phyloP scores from a whole-genome alignment of 2,329 filamentous ascomycete species.

The Ascocoryne sarcoides region DNA sequence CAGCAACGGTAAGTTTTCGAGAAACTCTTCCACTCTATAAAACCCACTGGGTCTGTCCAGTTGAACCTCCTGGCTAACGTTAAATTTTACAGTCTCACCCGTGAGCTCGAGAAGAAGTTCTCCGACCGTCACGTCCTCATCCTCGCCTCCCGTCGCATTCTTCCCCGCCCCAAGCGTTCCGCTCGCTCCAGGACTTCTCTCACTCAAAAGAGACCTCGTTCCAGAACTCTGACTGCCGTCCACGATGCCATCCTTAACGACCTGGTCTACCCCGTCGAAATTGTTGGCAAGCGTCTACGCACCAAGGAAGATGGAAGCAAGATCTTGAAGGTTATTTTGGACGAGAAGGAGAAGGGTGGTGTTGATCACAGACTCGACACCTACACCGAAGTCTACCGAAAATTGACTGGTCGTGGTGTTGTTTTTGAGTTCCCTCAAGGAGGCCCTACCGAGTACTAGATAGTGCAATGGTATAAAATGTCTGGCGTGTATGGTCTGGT shows the following conservation, averaged over 20 bases:
- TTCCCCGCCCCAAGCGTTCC: conserved; percentile 97
- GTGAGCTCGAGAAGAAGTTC: conserved; percentile 99
- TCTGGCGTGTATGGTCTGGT: conserved; percentile 5
- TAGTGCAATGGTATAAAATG: conserved; percentile 10
- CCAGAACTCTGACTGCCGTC: conserved; percentile 94
- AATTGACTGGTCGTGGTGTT: conserved; percentile 91
- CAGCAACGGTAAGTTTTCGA: conserved; percentile 93
- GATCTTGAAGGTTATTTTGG: conserved; percentile 96
- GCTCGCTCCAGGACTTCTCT: conserved; percentile 91
- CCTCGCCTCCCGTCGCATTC: conserved; percentile 96
- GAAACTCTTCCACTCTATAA: neutral
- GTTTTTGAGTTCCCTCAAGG: conserved; percentile 97
- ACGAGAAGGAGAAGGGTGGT: conserved; percentile 99
- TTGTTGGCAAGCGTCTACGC: conserved; percentile 96
- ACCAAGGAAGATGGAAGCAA: conserved; percentile 99
- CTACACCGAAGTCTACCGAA: conserved; percentile 99
- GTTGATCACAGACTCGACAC: conserved; percentile 99
- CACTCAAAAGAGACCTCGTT: conserved; percentile 98
- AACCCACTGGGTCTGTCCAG: too few relatives aligned
- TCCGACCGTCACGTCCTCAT: conserved; percentile 99
- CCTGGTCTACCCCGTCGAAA: conserved; percentile 99
- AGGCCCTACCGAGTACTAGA: conserved; percentile 72
- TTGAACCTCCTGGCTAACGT: conserved; percentile 2
- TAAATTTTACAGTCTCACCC: conserved; percentile 65
- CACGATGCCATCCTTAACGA: conserved; percentile 97